Conservation (phyloP, 257 asterid species). For the Asclepias syriaca region DNA sequence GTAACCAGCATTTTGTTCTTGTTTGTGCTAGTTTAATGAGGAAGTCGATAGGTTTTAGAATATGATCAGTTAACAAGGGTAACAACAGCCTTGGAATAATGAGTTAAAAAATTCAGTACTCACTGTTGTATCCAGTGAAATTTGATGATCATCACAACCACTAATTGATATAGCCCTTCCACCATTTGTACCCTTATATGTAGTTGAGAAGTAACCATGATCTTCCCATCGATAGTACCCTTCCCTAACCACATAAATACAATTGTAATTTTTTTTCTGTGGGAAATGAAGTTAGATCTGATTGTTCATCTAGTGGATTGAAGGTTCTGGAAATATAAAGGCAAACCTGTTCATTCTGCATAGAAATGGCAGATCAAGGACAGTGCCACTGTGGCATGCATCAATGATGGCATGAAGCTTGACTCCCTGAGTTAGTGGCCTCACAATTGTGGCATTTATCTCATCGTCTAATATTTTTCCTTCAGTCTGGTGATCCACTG, state of each 20-base stretch:
- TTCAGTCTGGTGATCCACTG: constrained; percentile 41
- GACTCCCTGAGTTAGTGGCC: constrained; percentile 50
- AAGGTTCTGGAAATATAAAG: not conserved
- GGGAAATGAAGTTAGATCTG: not conserved
- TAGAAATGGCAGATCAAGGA: constrained; percentile 50
- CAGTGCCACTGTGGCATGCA: constrained; percentile 63
- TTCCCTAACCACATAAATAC: constrained; percentile 24
- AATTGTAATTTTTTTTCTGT: not conserved
- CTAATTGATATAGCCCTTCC: constrained; percentile 45
- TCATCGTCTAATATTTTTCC: constrained; percentile 59
- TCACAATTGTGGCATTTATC: constrained; percentile 49
- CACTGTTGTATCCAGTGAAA: constrained; percentile 48
- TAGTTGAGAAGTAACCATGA: constrained; percentile 34
- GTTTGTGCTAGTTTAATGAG: not conserved
- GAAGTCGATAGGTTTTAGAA: not conserved
- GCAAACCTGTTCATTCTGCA: constrained; percentile 47
- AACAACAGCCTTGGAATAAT: not conserved
- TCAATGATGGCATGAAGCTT: constrained; percentile 54
- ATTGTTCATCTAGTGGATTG: not conserved
- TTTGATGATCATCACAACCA: constrained; percentile 56
- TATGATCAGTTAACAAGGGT: not conserved
- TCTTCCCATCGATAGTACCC: constrained; percentile 53
- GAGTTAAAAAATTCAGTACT: constrained; percentile 5
- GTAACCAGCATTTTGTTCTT: not conserved
- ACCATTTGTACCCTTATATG: constrained; percentile 44